phyloP scores from a whole-genome alignment of 805 yeast species.

The Nakazawaea sp. region DNA sequence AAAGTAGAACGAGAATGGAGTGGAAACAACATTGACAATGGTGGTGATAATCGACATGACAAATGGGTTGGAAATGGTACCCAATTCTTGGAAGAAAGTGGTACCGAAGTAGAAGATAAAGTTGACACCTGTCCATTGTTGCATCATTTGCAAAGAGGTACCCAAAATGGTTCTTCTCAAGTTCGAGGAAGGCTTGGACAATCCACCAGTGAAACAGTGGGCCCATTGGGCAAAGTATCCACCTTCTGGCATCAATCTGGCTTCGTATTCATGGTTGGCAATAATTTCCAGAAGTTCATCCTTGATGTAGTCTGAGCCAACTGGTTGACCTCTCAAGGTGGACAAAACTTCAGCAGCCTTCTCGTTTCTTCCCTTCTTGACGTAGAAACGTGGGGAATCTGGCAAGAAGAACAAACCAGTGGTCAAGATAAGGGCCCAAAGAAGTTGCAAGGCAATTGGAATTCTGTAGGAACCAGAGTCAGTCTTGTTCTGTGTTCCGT shows the following conservation, averaged over 20 bases:
- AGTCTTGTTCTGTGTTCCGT: constrained; percentile 50
- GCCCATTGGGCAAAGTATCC: constrained; percentile 31
- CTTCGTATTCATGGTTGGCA: constrained; percentile 44
- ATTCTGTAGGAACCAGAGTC: constrained; percentile 61
- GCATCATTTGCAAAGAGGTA: constrained; percentile 41
- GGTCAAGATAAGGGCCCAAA: constrained; percentile 59
- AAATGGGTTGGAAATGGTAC: constrained; percentile 40
- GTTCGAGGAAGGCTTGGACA: constrained; percentile 28
- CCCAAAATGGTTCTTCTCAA: constrained; percentile 37
- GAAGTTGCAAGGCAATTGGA: constrained; percentile 67
- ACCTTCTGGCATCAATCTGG: constrained; percentile 25
- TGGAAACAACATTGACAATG: constrained; percentile 43
- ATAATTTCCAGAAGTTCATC: constrained; percentile 45
- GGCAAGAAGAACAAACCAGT: constrained; percentile 64
- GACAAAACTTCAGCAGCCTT: constrained; percentile 51
- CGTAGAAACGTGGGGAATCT: constrained; percentile 69
- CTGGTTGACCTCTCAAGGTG: constrained; percentile 46
- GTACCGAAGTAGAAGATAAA: constrained; percentile 73
- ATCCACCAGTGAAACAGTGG: constrained; percentile 36
- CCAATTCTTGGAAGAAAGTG: constrained; percentile 50
- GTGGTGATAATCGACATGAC: constrained; percentile 47
- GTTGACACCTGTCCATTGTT: constrained; percentile 75
- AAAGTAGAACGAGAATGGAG: constrained; percentile 47
- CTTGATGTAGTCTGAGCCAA: constrained; percentile 35
- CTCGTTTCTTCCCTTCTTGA: constrained; percentile 49